Evolutionary conservation across 208 protist species (phyloP).

Genomic region (Trypanosoma vivax): DNA sequence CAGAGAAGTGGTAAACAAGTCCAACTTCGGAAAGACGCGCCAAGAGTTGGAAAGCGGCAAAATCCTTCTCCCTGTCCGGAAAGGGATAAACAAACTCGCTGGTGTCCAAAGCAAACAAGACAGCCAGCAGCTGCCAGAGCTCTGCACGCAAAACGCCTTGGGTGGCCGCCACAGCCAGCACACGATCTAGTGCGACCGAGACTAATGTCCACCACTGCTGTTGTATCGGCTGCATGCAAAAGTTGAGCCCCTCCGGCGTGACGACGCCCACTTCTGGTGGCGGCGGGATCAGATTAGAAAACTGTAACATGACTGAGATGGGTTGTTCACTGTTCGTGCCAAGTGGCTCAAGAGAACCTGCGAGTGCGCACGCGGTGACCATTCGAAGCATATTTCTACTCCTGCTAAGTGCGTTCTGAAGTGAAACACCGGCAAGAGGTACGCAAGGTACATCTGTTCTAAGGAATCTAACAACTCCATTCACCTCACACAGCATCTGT

Average conservation of each 20-base stretch:
- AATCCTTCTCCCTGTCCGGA: constrained; percentile 39
- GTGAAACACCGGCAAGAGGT: constrained; percentile 33
- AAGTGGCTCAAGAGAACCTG: constrained; percentile 44
- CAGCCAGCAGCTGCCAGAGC: constrained; percentile 73
- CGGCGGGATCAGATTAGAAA: constrained; percentile 37
- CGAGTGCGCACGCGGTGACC: constrained; percentile 53
- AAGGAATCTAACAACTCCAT: constrained; percentile 29
- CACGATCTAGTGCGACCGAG: constrained; percentile 65
- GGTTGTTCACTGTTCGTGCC: constrained; percentile 19
- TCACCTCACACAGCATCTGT: constrained; percentile 26
- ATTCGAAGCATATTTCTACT: constrained; percentile 53
- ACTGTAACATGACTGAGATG: constrained; percentile 46
- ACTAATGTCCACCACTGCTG: constrained; percentile 85
- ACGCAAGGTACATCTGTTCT: constrained; percentile 16
- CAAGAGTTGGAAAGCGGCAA: constrained; percentile 58
- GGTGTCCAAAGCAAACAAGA: constrained; percentile 56
- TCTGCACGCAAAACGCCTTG: constrained; percentile 6
- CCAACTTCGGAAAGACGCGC: constrained; percentile 72
- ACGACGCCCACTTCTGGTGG: constrained; percentile 15
- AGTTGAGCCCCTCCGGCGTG: constrained; percentile 64
- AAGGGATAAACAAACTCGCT: constrained; percentile 53
- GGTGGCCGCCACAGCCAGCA: constrained; percentile 22
- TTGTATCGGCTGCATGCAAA: constrained; percentile 80
- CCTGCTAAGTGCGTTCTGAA: constrained; percentile 48
- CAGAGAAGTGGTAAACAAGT: constrained; percentile 61